Base-by-base conservation (phyloP, 768 basidiomycete species). In the Filobasidium wieringae region DNA sequence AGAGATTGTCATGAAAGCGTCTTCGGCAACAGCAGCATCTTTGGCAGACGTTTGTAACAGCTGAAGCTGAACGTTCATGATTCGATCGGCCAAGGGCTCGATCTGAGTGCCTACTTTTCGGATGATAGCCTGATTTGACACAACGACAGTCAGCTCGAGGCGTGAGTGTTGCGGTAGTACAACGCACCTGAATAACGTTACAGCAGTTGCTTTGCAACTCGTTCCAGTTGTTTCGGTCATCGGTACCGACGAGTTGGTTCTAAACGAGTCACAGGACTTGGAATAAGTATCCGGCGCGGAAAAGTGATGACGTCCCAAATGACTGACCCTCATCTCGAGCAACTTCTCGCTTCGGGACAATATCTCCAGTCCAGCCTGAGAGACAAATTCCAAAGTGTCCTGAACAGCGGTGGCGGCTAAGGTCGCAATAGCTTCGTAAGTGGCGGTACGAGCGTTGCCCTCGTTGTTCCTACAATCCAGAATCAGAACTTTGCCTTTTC, bases 191-290 rank as follows among this genome's bases (percentile, higher is more conserved):
- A 53, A 88, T 79, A 47, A 95, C 87, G 63, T 85, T 84, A 72
- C 91, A 95, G 65, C 96, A 80, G 76, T 93, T 95, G 75, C 88
- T 85, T 72, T 95, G 92, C 26, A 99, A 79, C 72, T 99, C 93
- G 69, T 95, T 95, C 91, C 93, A 95, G 77, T 95, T 99, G 75
- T 91, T 92, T 62, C 88, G 84, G 69, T 99, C 95, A 74, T 99
- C 95, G 17, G 84, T 79, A 41, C 95, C 95, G 36, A 99, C 78
- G 57, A 97, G 86, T 76, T 97, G 92, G 72, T 87, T 88, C 83
- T 92, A 66, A n/a, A n/a, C n/a, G n/a, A n/a, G 3, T 7, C 22
- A 26, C 7, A 8, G 8, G 15, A 14, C 17, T 17, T 4, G 22
- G 29, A 22, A 22, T n/a, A 22, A 9, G n/a, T n/a, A n/a, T n/a